Evolutionary conservation across 352 stramenopile genomes (phyloP).

Genomic region (Phytophthora pistaciae): DNA sequence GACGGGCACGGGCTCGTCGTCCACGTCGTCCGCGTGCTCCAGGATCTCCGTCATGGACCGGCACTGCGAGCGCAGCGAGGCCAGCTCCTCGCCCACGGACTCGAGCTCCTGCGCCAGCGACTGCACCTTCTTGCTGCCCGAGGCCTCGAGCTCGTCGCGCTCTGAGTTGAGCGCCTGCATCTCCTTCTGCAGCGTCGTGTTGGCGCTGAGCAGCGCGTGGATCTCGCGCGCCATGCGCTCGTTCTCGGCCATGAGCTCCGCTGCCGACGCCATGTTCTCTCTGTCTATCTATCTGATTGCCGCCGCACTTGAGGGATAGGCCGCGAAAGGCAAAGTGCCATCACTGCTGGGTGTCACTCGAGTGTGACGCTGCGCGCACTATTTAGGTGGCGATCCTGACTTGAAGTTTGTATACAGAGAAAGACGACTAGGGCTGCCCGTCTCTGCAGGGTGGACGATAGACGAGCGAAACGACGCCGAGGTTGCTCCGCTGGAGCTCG

Average conservation of each 20-base stretch:
- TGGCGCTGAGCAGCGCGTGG: slow-evolving; percentile 62
- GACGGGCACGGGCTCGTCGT: slow-evolving; percentile 29
- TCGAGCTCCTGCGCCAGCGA: slow-evolving; percentile 61
- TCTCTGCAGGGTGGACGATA: slow-evolving; percentile 4
- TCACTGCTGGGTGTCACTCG: background rate
- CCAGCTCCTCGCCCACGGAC: slow-evolving; percentile 48
- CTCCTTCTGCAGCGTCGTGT: slow-evolving; percentile 74
- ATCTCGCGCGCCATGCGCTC: slow-evolving; percentile 64
- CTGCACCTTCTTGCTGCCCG: slow-evolving; percentile 50
- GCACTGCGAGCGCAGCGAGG: slow-evolving; percentile 49
- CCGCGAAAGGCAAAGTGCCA: slow-evolving; percentile 17
- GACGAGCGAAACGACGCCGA: background rate
- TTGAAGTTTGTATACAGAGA: background rate
- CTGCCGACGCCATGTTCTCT: slow-evolving; percentile 33
- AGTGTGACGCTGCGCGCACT: background rate
- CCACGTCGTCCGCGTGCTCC: slow-evolving; percentile 20
- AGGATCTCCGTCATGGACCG: slow-evolving; percentile 51
- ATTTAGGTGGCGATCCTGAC: background rate
- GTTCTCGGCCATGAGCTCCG: slow-evolving; percentile 66
- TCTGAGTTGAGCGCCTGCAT: slow-evolving; percentile 57
- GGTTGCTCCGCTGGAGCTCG: background rate
- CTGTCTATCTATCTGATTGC: background rate
- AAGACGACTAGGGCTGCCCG: background rate
- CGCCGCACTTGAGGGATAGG: slow-evolving; percentile 6
- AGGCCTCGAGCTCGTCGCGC: slow-evolving; percentile 51